These are phyloP conservation scores for Paramarasmius palmivorus DNA, from an alignment of 1,284 basidiomycete genomes.

Conservation along the genomic window DNA sequence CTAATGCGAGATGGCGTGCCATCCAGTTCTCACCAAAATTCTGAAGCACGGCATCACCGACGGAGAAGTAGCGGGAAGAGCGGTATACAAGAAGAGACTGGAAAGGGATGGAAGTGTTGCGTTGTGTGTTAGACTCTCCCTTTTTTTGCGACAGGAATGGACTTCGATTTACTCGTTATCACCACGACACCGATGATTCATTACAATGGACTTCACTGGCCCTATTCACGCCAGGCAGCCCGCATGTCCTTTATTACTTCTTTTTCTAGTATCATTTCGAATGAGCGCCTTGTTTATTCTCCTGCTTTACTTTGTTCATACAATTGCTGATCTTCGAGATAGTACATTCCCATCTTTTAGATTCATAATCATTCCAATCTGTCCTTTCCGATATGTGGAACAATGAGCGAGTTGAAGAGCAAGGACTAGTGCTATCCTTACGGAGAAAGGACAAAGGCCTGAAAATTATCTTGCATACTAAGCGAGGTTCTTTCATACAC, in stretches of 20 bases:
- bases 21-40: slow-evolving; percentile 37
- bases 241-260: slow-evolving; percentile 3
- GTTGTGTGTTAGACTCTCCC: slow-evolving; percentile 47
- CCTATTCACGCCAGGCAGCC: neutral
- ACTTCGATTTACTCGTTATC: slow-evolving; percentile 5
- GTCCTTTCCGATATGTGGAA: no score
- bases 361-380: slow-evolving; percentile 5
- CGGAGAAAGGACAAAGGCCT: no score
- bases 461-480: no score
- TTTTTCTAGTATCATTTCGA: slow-evolving; percentile 2
- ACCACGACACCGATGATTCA: neutral
- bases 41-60: slow-evolving; percentile 46
- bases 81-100: slow-evolving; percentile 45
- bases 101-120: slow-evolving; percentile 55
- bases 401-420: no score
- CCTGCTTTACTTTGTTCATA: slow-evolving; percentile 6
- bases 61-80: slow-evolving; percentile 51
- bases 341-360: slow-evolving; percentile 10
- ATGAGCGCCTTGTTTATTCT: slow-evolving; percentile 9
- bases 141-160: slow-evolving; percentile 1
- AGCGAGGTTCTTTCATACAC: no score
- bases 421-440: no score
- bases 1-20: slow-evolving; percentile 84
- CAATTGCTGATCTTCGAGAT: slow-evolving; percentile 11
- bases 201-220: slow-evolving; percentile 6